Base-by-base conservation (phyloP, 192 early-diverging fungal genomes). In the Podochytrium sp. region DNA sequence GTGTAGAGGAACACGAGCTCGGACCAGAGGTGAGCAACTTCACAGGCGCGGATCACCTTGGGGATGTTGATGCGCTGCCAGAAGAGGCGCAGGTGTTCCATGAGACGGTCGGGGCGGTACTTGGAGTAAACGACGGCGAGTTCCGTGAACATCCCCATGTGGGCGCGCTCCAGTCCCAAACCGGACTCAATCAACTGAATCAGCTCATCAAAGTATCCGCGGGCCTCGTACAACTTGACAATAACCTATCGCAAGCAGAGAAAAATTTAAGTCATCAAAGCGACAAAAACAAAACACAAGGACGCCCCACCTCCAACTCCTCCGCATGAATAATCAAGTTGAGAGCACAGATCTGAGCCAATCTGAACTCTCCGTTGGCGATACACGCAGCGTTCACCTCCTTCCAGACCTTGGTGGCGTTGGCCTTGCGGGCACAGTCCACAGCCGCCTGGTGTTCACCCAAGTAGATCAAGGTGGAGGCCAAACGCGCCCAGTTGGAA, bases 131-230 rank as follows among this genome's bases (percentile, higher is more conserved):
- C 82, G 61, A 99, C 94, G 4, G 96, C 96, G 47, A 99, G 84
- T 84, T 99, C 98, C 0, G 98, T 99, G 76, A 99, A 99, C 98
- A 99, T 99, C 60, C 98, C 98, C 98, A 99, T 99, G 76, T 99
- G 98, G 7, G 98, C 98, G 62, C 98, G 90, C 83, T 99, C 98
- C 65, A 99, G 80, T 18, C 95, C 95, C 20, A 98, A 79, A 64
- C 96, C 96, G 47, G 93, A 90, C 87, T 99, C 96, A 37, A 99
- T 82, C 58, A 99, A 78, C 29, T 84, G 76, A 71, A 97, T 94
- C 42, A 97, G 81, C 87, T 98, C 95, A 50, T 95, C 92, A 74
- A 97, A 92, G 81, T 93, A 87, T 39, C 98, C 98, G 56, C 88
- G 87, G 39, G 83, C 59, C 79, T 98, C 96, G 80, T 99, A 99